Conservation (phyloP, 2,329 filamentous ascomycete species). For the Epicoccum sorghinum region DNA sequence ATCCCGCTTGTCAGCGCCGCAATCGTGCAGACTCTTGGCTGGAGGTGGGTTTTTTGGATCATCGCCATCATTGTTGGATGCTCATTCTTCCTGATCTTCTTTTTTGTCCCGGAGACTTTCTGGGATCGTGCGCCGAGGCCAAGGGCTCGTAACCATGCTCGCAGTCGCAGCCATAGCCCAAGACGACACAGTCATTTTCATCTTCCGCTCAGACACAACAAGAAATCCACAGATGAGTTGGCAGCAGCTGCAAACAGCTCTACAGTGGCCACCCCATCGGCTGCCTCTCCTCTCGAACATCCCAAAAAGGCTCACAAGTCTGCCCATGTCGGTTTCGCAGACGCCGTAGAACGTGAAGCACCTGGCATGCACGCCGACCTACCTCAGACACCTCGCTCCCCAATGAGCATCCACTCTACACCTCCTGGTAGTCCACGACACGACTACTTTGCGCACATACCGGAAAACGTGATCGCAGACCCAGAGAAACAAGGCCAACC, state of each 20-base stretch:
- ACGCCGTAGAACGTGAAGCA: conserved; percentile 30
- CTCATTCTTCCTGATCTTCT: conserved; percentile 74
- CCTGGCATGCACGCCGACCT: background rate
- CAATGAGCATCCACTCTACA: conserved; percentile 22
- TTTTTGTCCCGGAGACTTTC: conserved; percentile 94
- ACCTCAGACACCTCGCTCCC: conserved; percentile 20
- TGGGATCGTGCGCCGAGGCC: conserved; percentile 82
- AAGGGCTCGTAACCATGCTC: conserved; percentile 46
- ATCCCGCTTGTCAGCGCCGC: conserved; percentile 85
- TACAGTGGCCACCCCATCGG: conserved; percentile 1
- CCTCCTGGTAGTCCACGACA: conserved; percentile 12
- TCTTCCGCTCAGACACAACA: conserved; percentile 28
- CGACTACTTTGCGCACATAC: conserved; percentile 22
- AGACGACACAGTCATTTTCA: conserved; percentile 41
- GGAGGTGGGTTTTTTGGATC: conserved; percentile 94
- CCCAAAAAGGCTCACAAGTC: conserved; percentile 16
- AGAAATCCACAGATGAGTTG: conserved; percentile 20
- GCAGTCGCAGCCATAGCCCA: conserved; percentile 33
- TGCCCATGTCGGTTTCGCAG: conserved; percentile 61
- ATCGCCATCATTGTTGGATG: conserved; percentile 80
- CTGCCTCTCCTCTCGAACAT: conserved; percentile 10
- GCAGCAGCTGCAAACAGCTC: conserved; percentile 9
- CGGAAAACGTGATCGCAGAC: conserved; percentile 10
- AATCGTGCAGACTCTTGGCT: conserved; percentile 77
- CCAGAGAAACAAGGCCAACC: conserved; percentile 30